Evolutionary conservation across 2,329 filamentous ascomycete genomes (phyloP).

Genomic region (Waltergamsia citrina): DNA sequence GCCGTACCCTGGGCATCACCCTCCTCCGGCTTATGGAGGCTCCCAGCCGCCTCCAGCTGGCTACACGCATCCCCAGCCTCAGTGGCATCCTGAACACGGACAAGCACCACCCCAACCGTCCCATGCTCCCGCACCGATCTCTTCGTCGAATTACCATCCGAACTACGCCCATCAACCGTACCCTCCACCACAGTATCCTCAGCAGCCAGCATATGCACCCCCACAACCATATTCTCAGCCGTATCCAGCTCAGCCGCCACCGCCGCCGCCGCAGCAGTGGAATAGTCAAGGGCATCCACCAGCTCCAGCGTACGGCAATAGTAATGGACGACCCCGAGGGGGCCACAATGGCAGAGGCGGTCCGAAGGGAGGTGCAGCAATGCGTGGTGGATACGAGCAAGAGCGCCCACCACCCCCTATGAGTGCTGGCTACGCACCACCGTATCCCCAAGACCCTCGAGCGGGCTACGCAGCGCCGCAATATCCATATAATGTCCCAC

Average conservation of each 20-base stretch:
- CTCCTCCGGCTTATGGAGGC: constrained; percentile 25
- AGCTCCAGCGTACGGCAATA: constrained; percentile 23
- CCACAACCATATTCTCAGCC: constrained; percentile 25
- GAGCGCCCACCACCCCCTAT: constrained; percentile 21
- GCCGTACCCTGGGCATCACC: constrained; percentile 20
- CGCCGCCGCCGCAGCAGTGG: constrained; percentile 24
- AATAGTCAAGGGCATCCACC: constrained; percentile 21
- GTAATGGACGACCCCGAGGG: constrained; percentile 28
- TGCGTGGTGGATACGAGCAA: constrained; percentile 17
- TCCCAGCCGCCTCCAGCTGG: constrained; percentile 24
- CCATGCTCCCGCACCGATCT: constrained; percentile 37
- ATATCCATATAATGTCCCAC: constrained; percentile 30
- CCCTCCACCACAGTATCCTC: constrained; percentile 25
- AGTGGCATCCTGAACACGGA: constrained; percentile 29
- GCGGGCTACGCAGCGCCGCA: constrained; percentile 19
- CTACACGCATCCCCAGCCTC: constrained; percentile 28
- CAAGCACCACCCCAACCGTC: constrained; percentile 23
- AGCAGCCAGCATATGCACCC: constrained; percentile 32
- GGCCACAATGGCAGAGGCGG: constrained; percentile 35
- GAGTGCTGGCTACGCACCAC: constrained; percentile 23
- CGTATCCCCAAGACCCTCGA: constrained; percentile 30
- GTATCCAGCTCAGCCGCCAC: constrained; percentile 24
- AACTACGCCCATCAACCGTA: constrained; percentile 50
- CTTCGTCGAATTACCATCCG: constrained; percentile 46
- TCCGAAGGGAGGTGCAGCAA: constrained; percentile 6